Conservation (phyloP, 2,329 filamentous ascomycete species). For the Verticillium klebahnii region DNA sequence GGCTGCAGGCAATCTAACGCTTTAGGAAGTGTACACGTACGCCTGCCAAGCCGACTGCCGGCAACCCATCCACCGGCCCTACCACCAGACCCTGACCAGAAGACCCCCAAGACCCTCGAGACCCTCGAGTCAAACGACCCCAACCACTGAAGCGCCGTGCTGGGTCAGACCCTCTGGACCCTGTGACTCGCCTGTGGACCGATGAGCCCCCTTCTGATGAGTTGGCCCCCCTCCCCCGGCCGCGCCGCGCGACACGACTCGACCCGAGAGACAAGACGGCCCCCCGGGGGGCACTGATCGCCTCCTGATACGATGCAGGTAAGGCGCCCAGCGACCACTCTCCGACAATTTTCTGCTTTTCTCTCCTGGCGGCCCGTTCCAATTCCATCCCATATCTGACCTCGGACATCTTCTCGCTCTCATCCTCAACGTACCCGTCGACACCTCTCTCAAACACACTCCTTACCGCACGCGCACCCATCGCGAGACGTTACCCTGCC, state of each 20-base stretch:
- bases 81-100: neutral
- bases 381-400: neutral
- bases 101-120: neutral
- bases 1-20: slow-evolving; percentile 13
- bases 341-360: neutral
- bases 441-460: neutral
- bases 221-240: neutral
- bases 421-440: neutral
- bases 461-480: neutral
- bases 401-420: neutral
- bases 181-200: neutral
- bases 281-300: neutral
- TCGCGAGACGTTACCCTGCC: neutral
- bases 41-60: slow-evolving; percentile 10
- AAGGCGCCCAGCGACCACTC: neutral
- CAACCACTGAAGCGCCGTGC: neutral
- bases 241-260: neutral
- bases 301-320: neutral
- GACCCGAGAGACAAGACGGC: neutral
- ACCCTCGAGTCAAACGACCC: neutral
- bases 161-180: neutral
- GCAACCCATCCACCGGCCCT: neutral
- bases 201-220: neutral
- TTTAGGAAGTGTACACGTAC: slow-evolving; percentile 15
- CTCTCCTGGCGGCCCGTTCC: neutral